phyloP scores from a whole-genome alignment of 2,329 filamentous ascomycete species.

The Paecilomyces variotii region DNA sequence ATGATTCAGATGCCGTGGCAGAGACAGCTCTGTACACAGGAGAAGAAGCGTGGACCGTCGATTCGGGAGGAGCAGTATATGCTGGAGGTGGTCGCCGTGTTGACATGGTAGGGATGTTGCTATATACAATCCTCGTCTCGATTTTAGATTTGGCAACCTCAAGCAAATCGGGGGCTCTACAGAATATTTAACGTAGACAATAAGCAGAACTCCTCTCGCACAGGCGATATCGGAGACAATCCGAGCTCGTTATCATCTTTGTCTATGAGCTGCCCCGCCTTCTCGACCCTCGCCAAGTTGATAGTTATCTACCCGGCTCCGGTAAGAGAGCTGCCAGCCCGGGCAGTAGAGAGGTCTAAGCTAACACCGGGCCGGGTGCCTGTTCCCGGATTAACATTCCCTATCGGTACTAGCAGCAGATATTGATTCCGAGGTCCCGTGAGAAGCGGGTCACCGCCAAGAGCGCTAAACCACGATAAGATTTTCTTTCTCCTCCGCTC shows the following conservation, averaged over 20 bases:
- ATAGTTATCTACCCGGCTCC: background rate
- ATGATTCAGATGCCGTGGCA: constrained; percentile 20
- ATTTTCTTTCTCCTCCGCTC: background rate
- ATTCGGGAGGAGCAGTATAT: constrained; percentile 29
- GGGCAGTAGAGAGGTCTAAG: background rate
- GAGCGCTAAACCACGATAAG: background rate
- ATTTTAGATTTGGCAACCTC: background rate
- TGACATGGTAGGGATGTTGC: constrained; percentile 5
- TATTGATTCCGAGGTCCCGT: background rate
- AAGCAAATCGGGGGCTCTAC: background rate
- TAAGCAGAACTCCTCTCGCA: background rate
- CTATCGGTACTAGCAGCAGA: background rate
- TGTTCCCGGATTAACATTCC: background rate
- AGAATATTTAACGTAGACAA: background rate
- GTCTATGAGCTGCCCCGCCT: background rate
- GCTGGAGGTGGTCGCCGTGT: constrained; percentile 29
- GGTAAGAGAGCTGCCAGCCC: background rate
- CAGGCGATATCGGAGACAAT: background rate
- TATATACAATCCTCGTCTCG: background rate
- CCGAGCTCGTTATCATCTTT: background rate
- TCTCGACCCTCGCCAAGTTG: background rate
- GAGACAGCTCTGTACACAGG: constrained; percentile 30
- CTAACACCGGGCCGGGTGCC: background rate
- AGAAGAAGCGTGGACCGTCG: constrained; percentile 27
- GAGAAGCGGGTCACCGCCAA: background rate